phyloP scores from a whole-genome alignment of 179 eudicot species.

The Silene noctiflora region DNA sequence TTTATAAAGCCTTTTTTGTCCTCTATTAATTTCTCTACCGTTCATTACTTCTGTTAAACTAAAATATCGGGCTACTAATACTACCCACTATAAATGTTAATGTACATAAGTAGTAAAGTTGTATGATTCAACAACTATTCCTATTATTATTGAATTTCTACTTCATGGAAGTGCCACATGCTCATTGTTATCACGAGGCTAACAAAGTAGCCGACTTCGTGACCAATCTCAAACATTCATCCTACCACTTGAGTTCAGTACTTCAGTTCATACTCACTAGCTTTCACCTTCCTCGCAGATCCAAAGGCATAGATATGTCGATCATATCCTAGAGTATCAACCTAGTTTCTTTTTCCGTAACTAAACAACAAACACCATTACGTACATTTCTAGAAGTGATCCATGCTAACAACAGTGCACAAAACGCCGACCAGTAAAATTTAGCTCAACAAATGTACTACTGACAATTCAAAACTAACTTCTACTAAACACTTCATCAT shows the following conservation, averaged over 20 bases:
- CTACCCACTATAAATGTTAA: not conserved
- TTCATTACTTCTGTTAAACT: not conserved
- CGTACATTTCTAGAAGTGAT: not conserved
- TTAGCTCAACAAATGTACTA: not conserved
- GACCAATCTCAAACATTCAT: not conserved
- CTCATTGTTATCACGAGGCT: not conserved
- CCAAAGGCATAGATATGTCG: not conserved
- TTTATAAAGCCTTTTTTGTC: not conserved
- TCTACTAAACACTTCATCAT: not conserved
- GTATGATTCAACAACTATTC: not conserved
- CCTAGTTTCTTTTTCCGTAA: not conserved
- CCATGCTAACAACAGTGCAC: not conserved
- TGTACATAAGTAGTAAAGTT: not conserved
- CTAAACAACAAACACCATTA: not conserved
- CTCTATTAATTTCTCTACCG: not conserved
- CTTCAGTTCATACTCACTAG: not conserved
- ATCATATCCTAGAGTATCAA: not conserved
- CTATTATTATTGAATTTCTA: no score
- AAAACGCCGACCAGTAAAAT: not conserved
- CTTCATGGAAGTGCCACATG: not conserved
- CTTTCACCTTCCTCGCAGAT: not conserved
- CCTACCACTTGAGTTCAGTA: not conserved
- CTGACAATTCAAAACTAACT: not conserved
- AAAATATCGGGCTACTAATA: not conserved
- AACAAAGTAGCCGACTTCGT: not conserved